These are phyloP conservation scores for Aspergillus sergii DNA, from an alignment of 2,329 filamentous ascomycete genomes.

Conservation along the genomic window DNA sequence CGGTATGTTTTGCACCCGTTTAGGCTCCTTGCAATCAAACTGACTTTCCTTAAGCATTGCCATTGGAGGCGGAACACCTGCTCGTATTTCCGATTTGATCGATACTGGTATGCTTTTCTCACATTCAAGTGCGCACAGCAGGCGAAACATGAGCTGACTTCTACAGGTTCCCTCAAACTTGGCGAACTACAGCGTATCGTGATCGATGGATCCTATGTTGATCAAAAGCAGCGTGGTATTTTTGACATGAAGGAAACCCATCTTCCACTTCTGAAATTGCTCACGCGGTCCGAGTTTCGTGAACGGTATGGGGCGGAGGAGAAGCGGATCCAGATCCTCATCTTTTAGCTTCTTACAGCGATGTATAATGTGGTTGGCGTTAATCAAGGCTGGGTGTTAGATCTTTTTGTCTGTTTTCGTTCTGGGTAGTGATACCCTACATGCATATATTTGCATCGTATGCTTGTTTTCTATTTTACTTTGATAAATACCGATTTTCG, in stretches of 20 bases:
- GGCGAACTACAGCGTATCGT: conserved; percentile 76
- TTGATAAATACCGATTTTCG: neutral
- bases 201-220: conserved; percentile 88
- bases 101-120: conserved; percentile 66
- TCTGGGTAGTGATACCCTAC: conserved; percentile 1
- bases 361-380: conserved; percentile 5
- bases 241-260: conserved; percentile 95
- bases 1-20: conserved; percentile 43
- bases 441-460: neutral
- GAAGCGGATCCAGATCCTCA: conserved; percentile 53
- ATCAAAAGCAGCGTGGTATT: conserved; percentile 90
- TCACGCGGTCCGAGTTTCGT: conserved; percentile 71
- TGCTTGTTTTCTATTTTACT: neutral
- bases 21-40: neutral
- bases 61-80: conserved; percentile 87
- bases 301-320: conserved; percentile 64
- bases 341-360: conserved; percentile 48
- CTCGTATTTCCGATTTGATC: conserved; percentile 77
- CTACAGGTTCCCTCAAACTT: conserved; percentile 67
- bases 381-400: conserved; percentile 1
- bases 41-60: conserved; percentile 61
- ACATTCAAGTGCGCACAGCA: neutral
- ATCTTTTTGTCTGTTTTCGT: neutral
- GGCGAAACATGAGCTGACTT: conserved; percentile 1
- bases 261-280: conserved; percentile 74